These are phyloP conservation scores for Soucietia sequanensis DNA, from an alignment of 805 yeast genomes.

Conservation along the genomic window DNA sequence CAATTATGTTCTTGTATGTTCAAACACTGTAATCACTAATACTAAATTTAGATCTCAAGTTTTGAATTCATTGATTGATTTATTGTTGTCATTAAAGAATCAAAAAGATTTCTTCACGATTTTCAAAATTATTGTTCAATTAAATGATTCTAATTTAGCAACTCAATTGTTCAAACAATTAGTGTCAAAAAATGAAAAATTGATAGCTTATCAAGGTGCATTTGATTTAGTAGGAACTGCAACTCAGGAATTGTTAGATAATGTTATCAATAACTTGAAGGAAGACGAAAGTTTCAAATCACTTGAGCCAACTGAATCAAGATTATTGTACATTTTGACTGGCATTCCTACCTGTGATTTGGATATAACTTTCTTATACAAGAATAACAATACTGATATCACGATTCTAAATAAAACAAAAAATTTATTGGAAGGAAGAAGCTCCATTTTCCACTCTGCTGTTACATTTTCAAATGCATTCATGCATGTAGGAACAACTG, in stretches of 20 bases:
- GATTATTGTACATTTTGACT: constrained; percentile 68
- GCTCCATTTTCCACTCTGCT: constrained; percentile 93
- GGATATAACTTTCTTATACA: constrained; percentile 81
- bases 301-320: constrained; percentile 26
- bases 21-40: constrained; percentile 64
- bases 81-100: constrained; percentile 51
- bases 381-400: constrained; percentile 84
- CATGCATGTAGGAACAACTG: constrained; percentile 94
- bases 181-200: constrained; percentile 46
- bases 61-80: constrained; percentile 58
- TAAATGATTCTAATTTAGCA: constrained; percentile 76
- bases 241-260: constrained; percentile 79
- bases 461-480: constrained; percentile 93
- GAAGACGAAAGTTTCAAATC: constrained; percentile 25
- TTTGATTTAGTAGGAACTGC: constrained; percentile 92
- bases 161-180: constrained; percentile 63
- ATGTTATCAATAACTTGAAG: constrained; percentile 43
- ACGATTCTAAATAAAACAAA: constrained; percentile 80
- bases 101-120: constrained; percentile 80
- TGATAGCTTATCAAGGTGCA: constrained; percentile 87
- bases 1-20: constrained; percentile 72
- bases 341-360: constrained; percentile 95
- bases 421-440: constrained; percentile 81
- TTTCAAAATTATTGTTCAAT: constrained; percentile 82
- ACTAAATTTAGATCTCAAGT: constrained; percentile 65